These are phyloP conservation scores for Gracilaria domingensis DNA, from an alignment of 23 red algal genomes.

Conservation along the genomic window DNA sequence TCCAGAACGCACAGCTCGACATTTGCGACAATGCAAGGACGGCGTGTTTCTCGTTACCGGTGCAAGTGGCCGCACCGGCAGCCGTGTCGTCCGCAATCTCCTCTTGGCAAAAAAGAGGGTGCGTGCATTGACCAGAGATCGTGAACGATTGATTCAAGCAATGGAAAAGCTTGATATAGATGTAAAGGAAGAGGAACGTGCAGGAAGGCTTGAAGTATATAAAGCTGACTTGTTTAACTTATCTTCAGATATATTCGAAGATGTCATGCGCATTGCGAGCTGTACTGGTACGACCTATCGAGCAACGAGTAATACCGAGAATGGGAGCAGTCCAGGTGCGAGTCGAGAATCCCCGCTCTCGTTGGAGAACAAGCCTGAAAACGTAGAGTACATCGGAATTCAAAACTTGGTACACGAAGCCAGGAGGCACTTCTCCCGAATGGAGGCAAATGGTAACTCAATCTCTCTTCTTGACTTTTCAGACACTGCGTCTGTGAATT, in stretches of 20 bases:
- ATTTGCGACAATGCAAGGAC: not conserved
- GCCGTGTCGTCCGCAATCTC: slow-evolving; percentile 77
- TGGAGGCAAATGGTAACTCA: not conserved
- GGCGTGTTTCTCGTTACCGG: slow-evolving; percentile 81
- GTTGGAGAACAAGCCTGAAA: slow-evolving; percentile 82
- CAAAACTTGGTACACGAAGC: slow-evolving; percentile 18
- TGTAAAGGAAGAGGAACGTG: slow-evolving; percentile 32
- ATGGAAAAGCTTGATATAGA: slow-evolving; percentile 45
- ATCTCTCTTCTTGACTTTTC: slow-evolving; percentile 43
- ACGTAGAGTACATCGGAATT: slow-evolving; percentile 92
- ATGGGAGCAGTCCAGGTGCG: slow-evolving; percentile 61
- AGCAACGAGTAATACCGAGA: slow-evolving; percentile 38
- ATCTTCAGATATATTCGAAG: slow-evolving; percentile 66
- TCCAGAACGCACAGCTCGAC: slow-evolving; percentile 19
- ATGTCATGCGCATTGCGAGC: slow-evolving; percentile 62
- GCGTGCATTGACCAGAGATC: slow-evolving; percentile 79
- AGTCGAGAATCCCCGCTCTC: slow-evolving; percentile 67
- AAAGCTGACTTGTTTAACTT: slow-evolving; percentile 88
- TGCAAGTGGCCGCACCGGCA: slow-evolving; percentile 87
- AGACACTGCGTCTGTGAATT: slow-evolving; percentile 6
- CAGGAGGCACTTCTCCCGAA: slow-evolving; percentile 8
- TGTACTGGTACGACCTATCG: slow-evolving; percentile 84
- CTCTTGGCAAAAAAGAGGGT: slow-evolving; percentile 43
- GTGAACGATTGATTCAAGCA: slow-evolving; percentile 55
- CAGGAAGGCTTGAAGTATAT: slow-evolving; percentile 66